phyloP scores from a whole-genome alignment of 176 grass and related monocot species.

The Bromus sterilis region DNA sequence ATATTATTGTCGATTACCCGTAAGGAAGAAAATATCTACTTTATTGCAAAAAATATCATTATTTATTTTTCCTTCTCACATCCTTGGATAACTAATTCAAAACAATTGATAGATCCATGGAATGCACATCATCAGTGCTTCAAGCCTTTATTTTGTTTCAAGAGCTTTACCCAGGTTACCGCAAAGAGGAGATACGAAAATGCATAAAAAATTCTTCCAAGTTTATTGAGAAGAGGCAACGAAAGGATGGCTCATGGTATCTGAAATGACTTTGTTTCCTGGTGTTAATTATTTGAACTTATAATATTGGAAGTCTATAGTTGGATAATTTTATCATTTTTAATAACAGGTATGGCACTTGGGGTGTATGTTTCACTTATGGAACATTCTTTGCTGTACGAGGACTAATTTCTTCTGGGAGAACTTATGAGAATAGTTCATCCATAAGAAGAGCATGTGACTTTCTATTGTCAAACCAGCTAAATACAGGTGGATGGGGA shows the following conservation, averaged over 20 bases:
- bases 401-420: slow-evolving; percentile 32
- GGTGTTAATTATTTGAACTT: background rate
- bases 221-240: slow-evolving; percentile 42
- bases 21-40: slow-evolving; percentile 8
- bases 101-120: slow-evolving; percentile 31
- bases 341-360: slow-evolving; percentile 40
- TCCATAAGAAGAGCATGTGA: slow-evolving; percentile 43
- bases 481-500: slow-evolving; percentile 41
- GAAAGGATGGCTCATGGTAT: slow-evolving; percentile 50
- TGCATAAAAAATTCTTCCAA: slow-evolving; percentile 24
- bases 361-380: slow-evolving; percentile 60
- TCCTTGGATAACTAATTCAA: background rate
- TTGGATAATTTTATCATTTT: background rate
- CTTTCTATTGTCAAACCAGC: slow-evolving; percentile 50
- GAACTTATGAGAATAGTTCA: slow-evolving; percentile 35
- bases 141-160: slow-evolving; percentile 32
- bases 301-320: background rate
- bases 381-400: slow-evolving; percentile 42
- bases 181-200: slow-evolving; percentile 31
- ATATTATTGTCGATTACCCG: slow-evolving; percentile 36
- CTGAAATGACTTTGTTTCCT: background rate
- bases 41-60: background rate
- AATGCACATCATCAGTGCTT: slow-evolving; percentile 57
- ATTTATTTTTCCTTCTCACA: background rate
- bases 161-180: slow-evolving; percentile 33